These are phyloP conservation scores for Leavenworthia alabamica DNA, from an alignment of 345 rosid genomes.

Conservation along the genomic window DNA sequence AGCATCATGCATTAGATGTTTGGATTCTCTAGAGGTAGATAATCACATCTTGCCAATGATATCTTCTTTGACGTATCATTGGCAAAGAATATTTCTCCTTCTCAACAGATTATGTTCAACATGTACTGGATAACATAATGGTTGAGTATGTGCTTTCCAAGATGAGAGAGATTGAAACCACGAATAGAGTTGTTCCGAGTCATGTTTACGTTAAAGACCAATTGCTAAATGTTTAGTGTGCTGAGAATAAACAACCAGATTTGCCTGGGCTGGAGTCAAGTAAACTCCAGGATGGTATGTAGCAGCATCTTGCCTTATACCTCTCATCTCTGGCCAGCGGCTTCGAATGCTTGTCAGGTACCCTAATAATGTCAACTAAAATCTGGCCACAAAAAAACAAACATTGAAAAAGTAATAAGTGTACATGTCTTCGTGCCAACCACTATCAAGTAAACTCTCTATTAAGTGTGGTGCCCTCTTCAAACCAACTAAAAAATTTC, in stretches of 20 bases:
- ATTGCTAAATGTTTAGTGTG: slow-evolving; percentile 5
- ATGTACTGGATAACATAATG: too few species aligned
- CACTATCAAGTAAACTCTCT: slow-evolving; percentile 43
- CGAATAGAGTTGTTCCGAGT: neutral
- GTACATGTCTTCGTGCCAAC: slow-evolving; percentile 84
- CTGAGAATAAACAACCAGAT: neutral
- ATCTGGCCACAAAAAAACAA: too few species aligned
- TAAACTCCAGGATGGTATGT: too few species aligned
- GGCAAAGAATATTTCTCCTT: neutral
- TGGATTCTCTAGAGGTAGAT: neutral
- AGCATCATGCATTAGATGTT: too few species aligned
- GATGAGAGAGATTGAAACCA: neutral
- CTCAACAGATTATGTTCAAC: too few species aligned
- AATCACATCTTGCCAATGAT: neutral
- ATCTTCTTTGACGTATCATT: slow-evolving; percentile 3
- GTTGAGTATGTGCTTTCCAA: too few species aligned
- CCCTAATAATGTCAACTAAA: too few species aligned
- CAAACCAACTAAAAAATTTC: neutral
- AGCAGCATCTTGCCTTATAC: too few species aligned
- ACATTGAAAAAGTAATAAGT: slow-evolving; percentile 22
- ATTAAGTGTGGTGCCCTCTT: neutral
- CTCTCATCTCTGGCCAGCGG: too few species aligned
- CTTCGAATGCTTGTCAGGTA: too few species aligned
- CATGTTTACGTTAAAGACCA: slow-evolving; percentile 1
- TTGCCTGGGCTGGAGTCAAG: too few species aligned